Conservation (phyloP, 1,139 yeast species). For the Kodamaea sp. region DNA sequence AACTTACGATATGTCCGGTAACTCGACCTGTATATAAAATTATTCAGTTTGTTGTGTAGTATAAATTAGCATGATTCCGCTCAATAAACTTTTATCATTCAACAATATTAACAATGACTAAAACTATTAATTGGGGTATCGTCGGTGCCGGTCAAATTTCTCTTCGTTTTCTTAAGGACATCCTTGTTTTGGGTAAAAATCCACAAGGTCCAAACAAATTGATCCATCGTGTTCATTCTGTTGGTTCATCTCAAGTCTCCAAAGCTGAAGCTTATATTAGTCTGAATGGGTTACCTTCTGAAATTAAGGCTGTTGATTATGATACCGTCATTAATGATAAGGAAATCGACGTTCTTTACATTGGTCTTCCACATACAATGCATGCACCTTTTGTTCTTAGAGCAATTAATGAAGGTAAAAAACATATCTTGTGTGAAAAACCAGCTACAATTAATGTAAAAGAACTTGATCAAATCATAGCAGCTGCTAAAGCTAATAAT, state of each 20-base stretch:
- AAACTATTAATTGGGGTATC: constrained; percentile 34
- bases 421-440: constrained; percentile 60
- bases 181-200: constrained; percentile 19
- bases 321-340: constrained; percentile 39
- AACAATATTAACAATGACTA: neutral
- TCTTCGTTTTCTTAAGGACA: constrained; percentile 37
- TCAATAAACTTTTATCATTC: no score
- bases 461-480: constrained; percentile 44
- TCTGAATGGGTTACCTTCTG: constrained; percentile 3
- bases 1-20: no score
- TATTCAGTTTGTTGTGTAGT: no score
- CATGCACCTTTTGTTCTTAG: constrained; percentile 49
- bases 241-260: constrained; percentile 28
- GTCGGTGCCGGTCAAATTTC: constrained; percentile 48
- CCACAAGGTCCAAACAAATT: constrained; percentile 22
- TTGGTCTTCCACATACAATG: constrained; percentile 57
- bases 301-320: constrained; percentile 17
- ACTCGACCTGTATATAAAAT: no score
- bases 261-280: constrained; percentile 28
- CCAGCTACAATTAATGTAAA: constrained; percentile 52
- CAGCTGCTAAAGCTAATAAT: constrained; percentile 42
- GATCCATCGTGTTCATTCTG: constrained; percentile 28
- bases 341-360: constrained; percentile 50
- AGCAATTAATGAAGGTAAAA: constrained; percentile 49
- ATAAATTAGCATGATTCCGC: no score